phyloP scores from a whole-genome alignment of 2,329 filamentous ascomycete species.

The Pseudogymnoascus sp. region DNA sequence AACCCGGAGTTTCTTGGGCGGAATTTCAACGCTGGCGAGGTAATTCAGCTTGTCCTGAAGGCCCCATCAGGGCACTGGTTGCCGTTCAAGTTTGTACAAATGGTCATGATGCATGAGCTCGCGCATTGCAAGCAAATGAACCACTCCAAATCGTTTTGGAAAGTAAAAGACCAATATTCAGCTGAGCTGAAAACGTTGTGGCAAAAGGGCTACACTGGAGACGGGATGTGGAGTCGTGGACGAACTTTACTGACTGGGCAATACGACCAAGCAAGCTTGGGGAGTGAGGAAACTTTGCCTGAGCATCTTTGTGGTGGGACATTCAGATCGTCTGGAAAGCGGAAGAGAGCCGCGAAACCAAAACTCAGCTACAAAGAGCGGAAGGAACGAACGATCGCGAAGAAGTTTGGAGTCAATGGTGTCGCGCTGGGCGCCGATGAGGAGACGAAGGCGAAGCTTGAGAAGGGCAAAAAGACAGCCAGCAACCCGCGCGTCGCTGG shows the following conservation, averaged over 20 bases:
- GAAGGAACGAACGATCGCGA: slow-evolving; percentile 45
- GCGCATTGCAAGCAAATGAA: slow-evolving; percentile 92
- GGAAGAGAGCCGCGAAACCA: slow-evolving; percentile 44
- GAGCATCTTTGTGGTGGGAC: slow-evolving; percentile 77
- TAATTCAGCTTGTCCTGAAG: slow-evolving; percentile 76
- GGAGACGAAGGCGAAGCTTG: slow-evolving; percentile 39
- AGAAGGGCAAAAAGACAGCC: slow-evolving; percentile 43
- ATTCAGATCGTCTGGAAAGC: slow-evolving; percentile 50
- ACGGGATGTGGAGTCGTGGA: slow-evolving; percentile 76
- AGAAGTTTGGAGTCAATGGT: slow-evolving; percentile 47
- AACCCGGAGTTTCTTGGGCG: slow-evolving; percentile 84
- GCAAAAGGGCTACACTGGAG: slow-evolving; percentile 63
- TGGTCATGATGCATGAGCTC: slow-evolving; percentile 87
- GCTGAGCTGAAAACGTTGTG: slow-evolving; percentile 64
- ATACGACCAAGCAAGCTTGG: slow-evolving; percentile 47
- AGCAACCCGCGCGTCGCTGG: slow-evolving; percentile 53
- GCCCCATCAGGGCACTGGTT: slow-evolving; percentile 63
- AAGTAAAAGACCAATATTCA: slow-evolving; percentile 65
- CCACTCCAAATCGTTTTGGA: slow-evolving; percentile 74
- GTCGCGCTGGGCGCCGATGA: slow-evolving; percentile 42
- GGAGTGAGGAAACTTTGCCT: slow-evolving; percentile 49
- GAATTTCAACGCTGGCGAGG: slow-evolving; percentile 85
- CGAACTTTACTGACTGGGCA: slow-evolving; percentile 52
- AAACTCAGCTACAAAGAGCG: slow-evolving; percentile 33
- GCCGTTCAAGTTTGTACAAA: slow-evolving; percentile 75